These are phyloP conservation scores for Pichia sp. DNA, from an alignment of 1,139 yeast species.

Conservation along the genomic window DNA sequence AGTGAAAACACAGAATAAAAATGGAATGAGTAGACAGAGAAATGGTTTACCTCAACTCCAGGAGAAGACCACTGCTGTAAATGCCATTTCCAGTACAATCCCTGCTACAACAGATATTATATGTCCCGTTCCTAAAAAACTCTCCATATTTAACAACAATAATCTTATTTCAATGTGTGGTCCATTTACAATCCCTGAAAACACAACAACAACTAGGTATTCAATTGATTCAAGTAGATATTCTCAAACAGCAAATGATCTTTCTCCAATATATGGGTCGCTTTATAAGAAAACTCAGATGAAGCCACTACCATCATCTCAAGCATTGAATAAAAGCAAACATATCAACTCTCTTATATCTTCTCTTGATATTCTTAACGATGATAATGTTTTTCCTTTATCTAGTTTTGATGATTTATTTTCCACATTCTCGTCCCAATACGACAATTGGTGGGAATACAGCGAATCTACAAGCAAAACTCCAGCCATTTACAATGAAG, in stretches of 20 bases:
- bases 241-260: not conserved
- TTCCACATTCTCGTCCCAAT: too few species aligned
- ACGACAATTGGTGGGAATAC: too few species aligned
- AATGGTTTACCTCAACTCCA: too few species aligned
- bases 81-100: too few species aligned
- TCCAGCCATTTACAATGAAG: not conserved
- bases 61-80: too few species aligned
- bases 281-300: not conserved
- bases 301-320: not conserved
- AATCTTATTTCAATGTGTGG: constrained; percentile 14
- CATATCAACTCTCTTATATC: not conserved
- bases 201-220: not conserved
- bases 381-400: not conserved
- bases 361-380: not conserved
- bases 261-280: not conserved
- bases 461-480: not conserved
- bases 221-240: constrained; percentile 8
- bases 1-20: too few species aligned
- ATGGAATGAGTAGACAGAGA: too few species aligned
- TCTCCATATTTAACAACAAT: not conserved
- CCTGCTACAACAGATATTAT: too few species aligned
- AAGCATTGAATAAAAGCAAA: too few species aligned
- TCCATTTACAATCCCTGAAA: constrained; percentile 16
- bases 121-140: too few species aligned
- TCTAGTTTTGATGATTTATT: not conserved